These are phyloP conservation scores for Globisporangium megalacanthum DNA, from an alignment of 352 stramenopile species.

Conservation along the genomic window DNA sequence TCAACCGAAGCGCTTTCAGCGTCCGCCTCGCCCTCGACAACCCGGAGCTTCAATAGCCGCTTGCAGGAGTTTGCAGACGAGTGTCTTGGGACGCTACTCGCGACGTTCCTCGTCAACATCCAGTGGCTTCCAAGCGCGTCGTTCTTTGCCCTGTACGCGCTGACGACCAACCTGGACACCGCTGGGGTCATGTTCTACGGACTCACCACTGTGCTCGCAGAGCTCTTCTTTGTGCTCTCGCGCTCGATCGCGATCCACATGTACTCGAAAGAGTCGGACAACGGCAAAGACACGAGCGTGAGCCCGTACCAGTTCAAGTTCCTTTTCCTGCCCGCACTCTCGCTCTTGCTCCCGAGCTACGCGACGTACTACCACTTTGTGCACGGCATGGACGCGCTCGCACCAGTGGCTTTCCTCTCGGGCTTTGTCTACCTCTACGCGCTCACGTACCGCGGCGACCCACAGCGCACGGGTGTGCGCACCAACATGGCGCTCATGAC, in stretches of 20 bases:
- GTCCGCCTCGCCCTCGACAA: constrained; percentile 3
- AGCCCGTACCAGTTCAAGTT: constrained; percentile 57
- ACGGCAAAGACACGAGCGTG: constrained; percentile 36
- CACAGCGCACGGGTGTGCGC: constrained; percentile 54
- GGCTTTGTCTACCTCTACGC: constrained; percentile 62
- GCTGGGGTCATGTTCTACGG: constrained; percentile 37
- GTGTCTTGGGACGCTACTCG: constrained; percentile 41
- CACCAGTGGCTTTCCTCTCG: constrained; percentile 37
- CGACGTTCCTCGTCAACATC: constrained; percentile 52
- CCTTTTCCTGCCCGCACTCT: constrained; percentile 32
- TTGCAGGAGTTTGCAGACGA: constrained; percentile 48
- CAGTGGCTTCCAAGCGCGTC: constrained; percentile 55
- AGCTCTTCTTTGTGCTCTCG: constrained; percentile 56
- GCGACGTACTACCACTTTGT: constrained; percentile 50
- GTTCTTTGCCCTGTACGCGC: constrained; percentile 46
- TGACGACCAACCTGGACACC: constrained; percentile 35
- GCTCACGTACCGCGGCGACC: constrained; percentile 57
- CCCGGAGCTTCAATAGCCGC: constrained; percentile 18
- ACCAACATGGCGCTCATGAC: constrained; percentile 41
- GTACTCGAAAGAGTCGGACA: constrained; percentile 53
- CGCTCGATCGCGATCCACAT: constrained; percentile 49
- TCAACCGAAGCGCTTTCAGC: constrained; percentile 3
- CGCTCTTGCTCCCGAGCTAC: constrained; percentile 33
- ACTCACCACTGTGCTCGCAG: constrained; percentile 22
- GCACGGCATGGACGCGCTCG: constrained; percentile 31